These are phyloP conservation scores for Trametes sanguinea DNA, from an alignment of 768 basidiomycete genomes.

Conservation along the genomic window DNA sequence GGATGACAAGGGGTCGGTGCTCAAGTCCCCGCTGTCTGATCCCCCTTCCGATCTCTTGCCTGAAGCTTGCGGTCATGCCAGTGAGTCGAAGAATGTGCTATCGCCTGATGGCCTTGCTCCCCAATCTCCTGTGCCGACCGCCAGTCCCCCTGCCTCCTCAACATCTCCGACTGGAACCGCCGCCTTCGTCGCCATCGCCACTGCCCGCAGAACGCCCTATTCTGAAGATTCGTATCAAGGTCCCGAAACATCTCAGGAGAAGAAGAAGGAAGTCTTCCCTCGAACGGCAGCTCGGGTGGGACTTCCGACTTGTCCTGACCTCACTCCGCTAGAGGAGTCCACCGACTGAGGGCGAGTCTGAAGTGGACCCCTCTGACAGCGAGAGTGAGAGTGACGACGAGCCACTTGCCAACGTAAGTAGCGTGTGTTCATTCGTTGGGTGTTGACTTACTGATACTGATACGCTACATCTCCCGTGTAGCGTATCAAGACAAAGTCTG, in stretches of 20 bases:
- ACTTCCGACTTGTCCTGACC: constrained; percentile 29
- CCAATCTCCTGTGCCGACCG: no score
- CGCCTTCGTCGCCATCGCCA: neutral
- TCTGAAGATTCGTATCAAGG: neutral
- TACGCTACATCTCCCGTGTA: neutral
- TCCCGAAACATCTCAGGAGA: neutral
- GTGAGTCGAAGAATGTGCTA: no score
- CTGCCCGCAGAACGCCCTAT: neutral
- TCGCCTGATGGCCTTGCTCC: no score
- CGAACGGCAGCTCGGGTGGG: constrained; percentile 12
- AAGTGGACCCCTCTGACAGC: constrained; percentile 16
- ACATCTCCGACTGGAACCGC: neutral
- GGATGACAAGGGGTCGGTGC: no score
- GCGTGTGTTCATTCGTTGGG: neutral
- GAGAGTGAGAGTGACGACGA: constrained; percentile 10
- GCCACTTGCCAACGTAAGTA: neutral
- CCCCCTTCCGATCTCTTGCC: no score
- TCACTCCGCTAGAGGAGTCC: constrained; percentile 29
- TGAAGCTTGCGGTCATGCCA: no score
- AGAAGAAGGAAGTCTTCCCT: neutral
- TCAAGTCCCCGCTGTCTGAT: neutral
- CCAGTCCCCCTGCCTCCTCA: no score
- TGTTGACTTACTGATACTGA: neutral
- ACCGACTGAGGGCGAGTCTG: constrained; percentile 20
- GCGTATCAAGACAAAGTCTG: neutral